phyloP scores from a whole-genome alignment of 768 basidiomycete genomes.

The Trametes coccinea region DNA sequence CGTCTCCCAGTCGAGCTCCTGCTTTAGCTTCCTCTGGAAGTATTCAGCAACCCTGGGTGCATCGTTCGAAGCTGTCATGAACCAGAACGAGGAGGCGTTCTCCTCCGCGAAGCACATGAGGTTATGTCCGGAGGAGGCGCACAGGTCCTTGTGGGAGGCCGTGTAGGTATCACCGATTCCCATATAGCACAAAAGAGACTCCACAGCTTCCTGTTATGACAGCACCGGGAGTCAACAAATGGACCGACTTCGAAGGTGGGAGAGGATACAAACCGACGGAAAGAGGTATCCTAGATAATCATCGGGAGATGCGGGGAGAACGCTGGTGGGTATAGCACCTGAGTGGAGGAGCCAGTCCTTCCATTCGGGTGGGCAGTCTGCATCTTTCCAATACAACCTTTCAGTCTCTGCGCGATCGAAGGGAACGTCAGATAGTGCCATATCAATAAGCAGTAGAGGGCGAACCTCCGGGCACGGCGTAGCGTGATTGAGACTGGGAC shows the following conservation, averaged over 20 bases:
- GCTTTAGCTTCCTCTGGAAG: conserved; percentile 52
- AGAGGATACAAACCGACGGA: conserved; percentile 39
- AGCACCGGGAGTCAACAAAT: too few species aligned
- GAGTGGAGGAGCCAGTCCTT: conserved; percentile 53
- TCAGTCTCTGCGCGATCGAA: conserved; percentile 47
- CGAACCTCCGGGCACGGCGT: conserved; percentile 16
- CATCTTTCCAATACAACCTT: conserved; percentile 78
- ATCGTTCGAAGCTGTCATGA: conserved; percentile 71
- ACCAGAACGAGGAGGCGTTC: conserved; percentile 78
- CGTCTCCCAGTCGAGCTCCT: conserved; percentile 74
- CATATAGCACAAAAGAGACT: conserved; percentile 85
- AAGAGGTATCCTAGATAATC: conserved; percentile 64
- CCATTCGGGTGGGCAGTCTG: conserved; percentile 68
- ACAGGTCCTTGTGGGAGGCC: conserved; percentile 82
- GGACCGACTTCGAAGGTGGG: too few species aligned
- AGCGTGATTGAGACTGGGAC: conserved; percentile 26
- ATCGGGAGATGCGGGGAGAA: conserved; percentile 53
- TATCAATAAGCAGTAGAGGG: neutral
- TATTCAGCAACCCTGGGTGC: conserved; percentile 57
- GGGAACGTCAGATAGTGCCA: neutral
- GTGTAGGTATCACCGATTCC: conserved; percentile 84
- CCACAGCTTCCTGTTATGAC: conserved; percentile 51
- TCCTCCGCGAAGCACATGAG: conserved; percentile 82
- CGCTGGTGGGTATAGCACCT: conserved; percentile 48
- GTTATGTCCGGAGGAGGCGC: conserved; percentile 83